phyloP scores from a whole-genome alignment of 306 rosid species.

The Vigna angularis region DNA sequence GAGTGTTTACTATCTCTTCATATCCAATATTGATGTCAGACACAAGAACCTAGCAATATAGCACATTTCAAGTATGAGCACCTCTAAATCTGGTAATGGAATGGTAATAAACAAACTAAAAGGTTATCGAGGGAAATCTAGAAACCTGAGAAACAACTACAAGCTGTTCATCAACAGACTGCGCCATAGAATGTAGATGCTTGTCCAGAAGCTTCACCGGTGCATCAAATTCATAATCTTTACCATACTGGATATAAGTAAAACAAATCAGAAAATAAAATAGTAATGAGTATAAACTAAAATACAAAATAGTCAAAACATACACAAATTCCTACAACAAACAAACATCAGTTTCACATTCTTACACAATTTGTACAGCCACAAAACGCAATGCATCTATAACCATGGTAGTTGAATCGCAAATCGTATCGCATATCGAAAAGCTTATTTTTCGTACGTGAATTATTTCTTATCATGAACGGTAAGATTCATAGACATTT shows the following conservation, averaged over 20 bases:
- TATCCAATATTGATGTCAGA: conserved; percentile 92
- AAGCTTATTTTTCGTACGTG: no score
- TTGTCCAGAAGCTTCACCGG: conserved; percentile 85
- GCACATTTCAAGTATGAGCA: conserved; percentile 29
- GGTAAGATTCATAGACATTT: no score
- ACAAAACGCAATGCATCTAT: neutral
- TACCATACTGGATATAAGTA: conserved; percentile 71
- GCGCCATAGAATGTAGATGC: conserved; percentile 76
- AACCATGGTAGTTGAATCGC: neutral
- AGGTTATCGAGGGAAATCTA: neutral
- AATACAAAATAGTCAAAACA: conserved; percentile 1
- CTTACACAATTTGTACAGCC: neutral
- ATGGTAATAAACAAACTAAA: neutral
- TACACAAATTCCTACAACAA: conserved; percentile 1
- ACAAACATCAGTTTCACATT: conserved; percentile 22
- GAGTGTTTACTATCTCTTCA: conserved; percentile 87
- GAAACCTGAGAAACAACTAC: conserved; percentile 86
- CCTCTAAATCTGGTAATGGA: conserved; percentile 17
- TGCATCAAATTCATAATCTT: conserved; percentile 83
- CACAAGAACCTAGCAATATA: conserved; percentile 72
- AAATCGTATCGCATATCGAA: no score
- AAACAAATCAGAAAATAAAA: conserved; percentile 16
- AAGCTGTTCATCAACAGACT: conserved; percentile 81
- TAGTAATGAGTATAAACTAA: neutral
- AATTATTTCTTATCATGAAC: no score